Evolutionary conservation across 106 monocot species (phyloP), one percentile per base, ranked within the genome.

Genomic region (Gastrodia elata): DNA sequence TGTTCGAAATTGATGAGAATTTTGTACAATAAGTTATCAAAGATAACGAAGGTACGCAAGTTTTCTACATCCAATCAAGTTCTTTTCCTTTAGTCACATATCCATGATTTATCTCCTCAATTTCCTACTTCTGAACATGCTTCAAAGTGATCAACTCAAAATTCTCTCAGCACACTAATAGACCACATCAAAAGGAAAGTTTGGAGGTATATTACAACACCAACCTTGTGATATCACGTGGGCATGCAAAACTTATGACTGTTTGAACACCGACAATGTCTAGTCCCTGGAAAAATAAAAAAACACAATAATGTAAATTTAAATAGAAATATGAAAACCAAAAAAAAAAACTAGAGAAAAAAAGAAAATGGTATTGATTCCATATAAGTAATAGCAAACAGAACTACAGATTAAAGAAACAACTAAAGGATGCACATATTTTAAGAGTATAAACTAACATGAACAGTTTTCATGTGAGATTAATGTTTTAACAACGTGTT

Each of bases 231-330:
- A 87, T 82, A 80, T 93, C 88, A 26, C 93, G 90, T 70, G 97
- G 97, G 75, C 97, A 97, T 18, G 93, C 78, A 86, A 90, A 97
- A 86, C 91, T 97, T 71, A 97, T 93, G 55, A 97, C 97, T 14
- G 97, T 90, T 76, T 85, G 90, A 75, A 97, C 97, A 34, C 97
- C 97, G 84, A 93, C 83, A 35, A 97, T 97, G 80, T 97, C 97
- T 44, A 97, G 88, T 35, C 97, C 97, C 97, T 97, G 74, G 10
- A 85, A 55, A n/a, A 73, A 42, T 22, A 65, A 75, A 77, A 42
- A 68, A 41, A 68, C 39, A 56, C 34, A 14, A n/a, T n/a, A 34
- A 56, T 46, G 34, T 59, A 59, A 36, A 8, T 36, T 22, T 73
- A 52, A 33, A 56, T 56, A 30, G 59, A 59, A 22, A 22, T n/a